Base-by-base conservation (phyloP, 1,284 basidiomycete species). In the Marasmius sp. region DNA sequence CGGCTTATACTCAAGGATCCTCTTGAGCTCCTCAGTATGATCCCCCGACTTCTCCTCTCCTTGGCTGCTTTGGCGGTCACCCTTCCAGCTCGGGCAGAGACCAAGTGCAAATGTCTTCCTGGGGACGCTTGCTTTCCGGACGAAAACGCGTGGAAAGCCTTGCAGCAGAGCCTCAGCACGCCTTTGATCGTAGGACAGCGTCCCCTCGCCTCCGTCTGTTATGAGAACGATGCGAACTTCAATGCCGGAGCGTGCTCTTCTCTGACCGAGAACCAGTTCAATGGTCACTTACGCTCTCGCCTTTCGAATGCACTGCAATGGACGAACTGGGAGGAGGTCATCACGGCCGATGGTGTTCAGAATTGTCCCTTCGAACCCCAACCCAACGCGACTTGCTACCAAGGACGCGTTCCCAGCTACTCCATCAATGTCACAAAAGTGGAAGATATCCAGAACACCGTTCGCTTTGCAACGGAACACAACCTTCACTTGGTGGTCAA, bases 401-500 rank as follows among this genome's bases (percentile, higher is more conserved):
- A 61, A 56, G 51, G 53, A 22, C 51, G 52, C 7, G 59, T 55
- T n/a, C 59, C 59, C 16, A 43, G n/a, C 34, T 62, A 55, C 27
- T 38, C 57, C 6, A 43, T 59, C 20, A 59, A 55, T n/a, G 60
- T 41, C 10, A 36, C 51, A n/a, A 20, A 11, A 20, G 68, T 68
- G 7, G 62, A 51, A 27, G 78, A 79, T 55, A 60, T 79, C 16
- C 73, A 75, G 59, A 69, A 66, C 1, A 73, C 73, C 7, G 69
- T 77, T 43, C 62, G 62, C 10, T 77, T 78, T 64, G 76, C 76
- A 1, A 67, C 67, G 2, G 48, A 73, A 18, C 65, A 78, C 61
- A 72, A 75, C 57, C 62, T 81, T 16, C 72, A 72, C 14, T 52
- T 80, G 16, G 75, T 77, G 3, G 70, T 81, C 47, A 80, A 80